Base-by-base conservation (phyloP, 345 rosid species). In the Kernera saxatilis region DNA sequence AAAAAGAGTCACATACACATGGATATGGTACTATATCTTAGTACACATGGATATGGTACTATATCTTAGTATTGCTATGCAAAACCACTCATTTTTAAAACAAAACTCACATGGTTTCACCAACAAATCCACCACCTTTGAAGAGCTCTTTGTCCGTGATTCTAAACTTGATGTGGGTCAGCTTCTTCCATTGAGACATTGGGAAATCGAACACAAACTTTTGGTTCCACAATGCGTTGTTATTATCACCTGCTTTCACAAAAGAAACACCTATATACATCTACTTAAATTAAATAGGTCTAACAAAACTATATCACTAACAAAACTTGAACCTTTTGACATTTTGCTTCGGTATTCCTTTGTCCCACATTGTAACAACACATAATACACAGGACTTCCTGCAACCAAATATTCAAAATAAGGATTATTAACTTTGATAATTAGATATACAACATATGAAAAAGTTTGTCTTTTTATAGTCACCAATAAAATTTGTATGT, bases 161-260 rank as follows among this genome's bases (percentile, higher is more conserved):
- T 69, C 80, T 85, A 58, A 89, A 62, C 65, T 84, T 94, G 39
- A 91, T 78, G 33, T 83, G 84, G 37, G 77, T 75, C 18, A 83
- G 35, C 27, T 72, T 82, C 75, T 76, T 78, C 89, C 94, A 91
- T 23, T 86, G 79, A 39, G 70, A 53, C 19, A 82, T 61, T 0
- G 84, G 84, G 61, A 78, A 84, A 54, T 85, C 83, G 17, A 91
- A 88, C 33, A 37, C 69, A 77, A 94, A 85, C 79, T 93, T 93
- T 83, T 93, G 84, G 79, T 93, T 91, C 98, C 98, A 93, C 79
- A 83, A 53, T 36, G 82, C 85, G 17, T 78, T 80, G 6, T 76
- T 78, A 67, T 80, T 78, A 71, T 81, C 78, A 71, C 82, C 94
- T 91, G 74, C 71, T 67, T 36, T 58, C 23, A 55, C 56, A 57